These are phyloP conservation scores for Dalbergia cochinchinensis DNA, from an alignment of 306 rosid genomes.

Conservation along the genomic window DNA sequence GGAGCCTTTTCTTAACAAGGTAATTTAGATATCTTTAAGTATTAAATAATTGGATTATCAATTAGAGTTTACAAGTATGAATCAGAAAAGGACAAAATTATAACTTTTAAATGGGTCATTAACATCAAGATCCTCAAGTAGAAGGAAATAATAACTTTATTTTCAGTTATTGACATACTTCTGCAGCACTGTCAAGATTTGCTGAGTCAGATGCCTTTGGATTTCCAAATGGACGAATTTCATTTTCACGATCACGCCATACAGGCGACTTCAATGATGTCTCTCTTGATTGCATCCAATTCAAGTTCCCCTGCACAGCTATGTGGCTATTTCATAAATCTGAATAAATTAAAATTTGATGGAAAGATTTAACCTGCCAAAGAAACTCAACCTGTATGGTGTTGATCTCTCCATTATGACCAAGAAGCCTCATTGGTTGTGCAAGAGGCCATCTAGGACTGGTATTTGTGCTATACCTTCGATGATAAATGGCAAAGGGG, in stretches of 20 bases:
- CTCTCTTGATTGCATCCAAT: slow-evolving; percentile 99
- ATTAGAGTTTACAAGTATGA: slow-evolving; percentile 4
- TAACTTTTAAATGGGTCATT: slow-evolving; percentile 17
- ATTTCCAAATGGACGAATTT: slow-evolving; percentile 94
- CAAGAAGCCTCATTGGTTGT: slow-evolving; percentile 98
- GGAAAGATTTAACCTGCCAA: slow-evolving; percentile 36
- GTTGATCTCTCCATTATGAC: slow-evolving; percentile 98
- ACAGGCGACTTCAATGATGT: slow-evolving; percentile 88
- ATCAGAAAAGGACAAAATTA: slow-evolving; percentile 30
- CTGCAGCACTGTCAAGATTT: slow-evolving; percentile 97
- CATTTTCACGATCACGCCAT: slow-evolving; percentile 95
- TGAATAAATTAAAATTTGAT: slow-evolving; percentile 34
- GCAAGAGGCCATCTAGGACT: slow-evolving; percentile 99
- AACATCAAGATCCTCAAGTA: slow-evolving; percentile 39
- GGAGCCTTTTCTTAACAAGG: slow-evolving; percentile 17
- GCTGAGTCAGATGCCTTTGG: slow-evolving; percentile 97
- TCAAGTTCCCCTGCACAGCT: slow-evolving; percentile 85
- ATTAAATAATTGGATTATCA: slow-evolving; percentile 25
- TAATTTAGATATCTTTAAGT: slow-evolving; percentile 36
- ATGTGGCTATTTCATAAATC: slow-evolving; percentile 41
- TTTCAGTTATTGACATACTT: slow-evolving; percentile 64
- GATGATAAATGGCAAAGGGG: slow-evolving; percentile 96
- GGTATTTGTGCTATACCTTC: slow-evolving; percentile 98
- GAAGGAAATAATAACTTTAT: slow-evolving; percentile 30
- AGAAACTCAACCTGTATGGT: slow-evolving; percentile 84